Evolutionary conservation across 768 basidiomycete species (phyloP), one percentile per base, ranked within the genome.

Genomic region (Podaxis mareebaensis): DNA sequence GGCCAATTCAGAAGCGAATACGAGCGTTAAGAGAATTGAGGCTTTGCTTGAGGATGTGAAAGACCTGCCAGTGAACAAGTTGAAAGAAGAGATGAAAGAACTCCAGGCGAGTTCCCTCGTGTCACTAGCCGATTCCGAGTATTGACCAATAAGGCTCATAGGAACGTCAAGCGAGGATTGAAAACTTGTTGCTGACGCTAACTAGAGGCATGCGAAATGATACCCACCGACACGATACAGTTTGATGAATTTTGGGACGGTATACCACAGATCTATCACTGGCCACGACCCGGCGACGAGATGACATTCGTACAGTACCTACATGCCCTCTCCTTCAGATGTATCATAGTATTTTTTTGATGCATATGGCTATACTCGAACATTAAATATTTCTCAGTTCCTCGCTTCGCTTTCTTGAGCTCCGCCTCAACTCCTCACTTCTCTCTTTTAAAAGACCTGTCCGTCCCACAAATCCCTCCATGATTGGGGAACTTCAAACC

Each of bases 71-170:
- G 83, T 92, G 20, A 80, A 83, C 39, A 81, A 75, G 65, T 75
- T 95, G 40, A 89, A 85, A 73, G 88, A 89, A 2, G 91, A 94
- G 73, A 89, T 95, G 84, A 91, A 87, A 71, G 92, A 93, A 70
- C 73, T 93, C 30, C 90, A 91, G 82, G 90, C 90, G 51, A 53
- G 80, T 73, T 48, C 56, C 17, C 24, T 40, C 56, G 39, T 62
- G 44, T 61, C 33, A 24, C 5, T 51, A 8, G 13, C 5, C 26
- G 22, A 11, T 22, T 10, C 24, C 20, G 49, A 13, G 20, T 17
- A 46, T 13, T 36, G 12, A 33, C 3, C 20, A 4, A 3, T 12
- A 36, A 51, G 38, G 10, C 53, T 54, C 17, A 30, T 65, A 89
- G 86, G 85, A 91, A 61, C 87, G 89, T 52, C 91, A 93, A 76